Conservation (phyloP, 768 basidiomycete genomes). For the Sporobolomyces roseus region DNA sequence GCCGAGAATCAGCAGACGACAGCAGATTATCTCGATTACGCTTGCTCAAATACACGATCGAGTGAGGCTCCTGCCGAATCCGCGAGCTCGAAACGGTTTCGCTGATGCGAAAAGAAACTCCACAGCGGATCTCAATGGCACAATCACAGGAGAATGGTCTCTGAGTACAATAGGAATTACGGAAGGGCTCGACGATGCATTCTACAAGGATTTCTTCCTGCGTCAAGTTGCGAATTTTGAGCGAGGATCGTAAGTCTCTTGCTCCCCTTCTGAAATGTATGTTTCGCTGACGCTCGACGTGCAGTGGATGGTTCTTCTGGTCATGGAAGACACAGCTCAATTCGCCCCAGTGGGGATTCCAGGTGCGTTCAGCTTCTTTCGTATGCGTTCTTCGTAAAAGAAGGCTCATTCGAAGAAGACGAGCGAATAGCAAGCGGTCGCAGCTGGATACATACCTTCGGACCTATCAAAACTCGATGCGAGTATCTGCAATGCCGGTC, state of each 20-base stretch:
- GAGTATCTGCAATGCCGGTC: neutral
- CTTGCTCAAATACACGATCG: neutral
- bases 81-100: too few species aligned
- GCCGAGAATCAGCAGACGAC: neutral
- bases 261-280: too few species aligned
- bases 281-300: neutral
- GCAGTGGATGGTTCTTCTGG: constrained; percentile 23
- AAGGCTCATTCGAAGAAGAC: too few species aligned
- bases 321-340: constrained; percentile 21
- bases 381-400: too few species aligned
- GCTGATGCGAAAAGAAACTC: neutral
- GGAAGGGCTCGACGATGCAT: neutral
- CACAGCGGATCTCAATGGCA: neutral
- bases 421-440: constrained; percentile 8
- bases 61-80: too few species aligned
- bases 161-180: constrained; percentile 3
- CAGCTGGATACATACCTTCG: constrained; percentile 11
- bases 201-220: neutral
- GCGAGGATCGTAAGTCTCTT: neutral
- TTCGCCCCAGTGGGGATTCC: constrained; percentile 9
- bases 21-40: neutral
- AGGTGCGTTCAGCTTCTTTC: neutral
- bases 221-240: constrained; percentile 1
- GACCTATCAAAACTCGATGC: neutral
- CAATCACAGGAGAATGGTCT: constrained; percentile 11